A percentile compares a stretch with the other conserved stretches of the same genome.
Conservation (phyloP, 179 eudicot genomes). For the Gypsophila paniculata region DNA sequence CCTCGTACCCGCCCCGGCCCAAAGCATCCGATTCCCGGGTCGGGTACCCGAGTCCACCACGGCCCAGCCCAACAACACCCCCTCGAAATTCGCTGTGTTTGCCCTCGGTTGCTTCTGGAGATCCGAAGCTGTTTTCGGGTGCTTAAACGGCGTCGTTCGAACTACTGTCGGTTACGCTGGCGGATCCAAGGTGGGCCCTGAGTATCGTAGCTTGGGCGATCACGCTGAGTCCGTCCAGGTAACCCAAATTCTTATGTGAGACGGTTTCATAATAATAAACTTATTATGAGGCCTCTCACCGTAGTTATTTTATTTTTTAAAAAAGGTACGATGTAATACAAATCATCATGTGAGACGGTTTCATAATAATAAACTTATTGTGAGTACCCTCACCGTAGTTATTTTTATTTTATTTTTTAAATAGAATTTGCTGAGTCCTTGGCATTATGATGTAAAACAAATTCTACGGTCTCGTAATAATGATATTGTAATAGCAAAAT, state of each 20-base stretch:
- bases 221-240: conserved; percentile 94
- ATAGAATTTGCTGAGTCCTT: no score
- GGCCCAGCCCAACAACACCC: conserved; percentile 15
- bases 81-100: conserved; percentile 60
- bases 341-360: not conserved
- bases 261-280: not conserved
- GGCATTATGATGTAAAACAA: no score
- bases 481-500: no score
- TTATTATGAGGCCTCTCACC: no score
- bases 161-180: conserved; percentile 87
- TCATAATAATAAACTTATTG: not conserved
- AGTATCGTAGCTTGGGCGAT: conserved; percentile 74
- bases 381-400: no score
- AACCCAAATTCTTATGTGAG: not conserved
- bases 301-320: no score
- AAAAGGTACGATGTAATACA: no score
- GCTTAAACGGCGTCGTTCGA: conserved; percentile 75
- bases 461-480: no score
- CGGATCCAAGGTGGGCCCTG: conserved; percentile 71
- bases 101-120: conserved; percentile 98
- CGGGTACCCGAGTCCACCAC: conserved; percentile 37
- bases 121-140: conserved; percentile 84
- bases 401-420: no score
- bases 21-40: conserved; percentile 59
- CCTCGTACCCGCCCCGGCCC: conserved; percentile 20